phyloP scores from a whole-genome alignment of 2,329 filamentous ascomycete genomes.

The Arthrobotrys sphaeroides region DNA sequence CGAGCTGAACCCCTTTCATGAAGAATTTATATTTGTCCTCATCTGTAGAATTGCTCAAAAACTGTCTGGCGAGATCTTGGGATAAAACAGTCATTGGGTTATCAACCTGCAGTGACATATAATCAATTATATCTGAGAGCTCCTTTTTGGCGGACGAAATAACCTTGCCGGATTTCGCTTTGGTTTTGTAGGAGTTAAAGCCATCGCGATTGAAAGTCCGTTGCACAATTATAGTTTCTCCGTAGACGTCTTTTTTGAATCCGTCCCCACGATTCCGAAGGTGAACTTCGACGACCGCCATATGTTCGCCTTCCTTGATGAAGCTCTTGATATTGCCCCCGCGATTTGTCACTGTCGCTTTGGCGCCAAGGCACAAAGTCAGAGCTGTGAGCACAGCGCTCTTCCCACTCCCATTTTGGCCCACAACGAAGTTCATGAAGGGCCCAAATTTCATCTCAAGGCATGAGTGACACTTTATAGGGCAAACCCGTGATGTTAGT shows the following conservation, averaged over 20 bases:
- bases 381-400: constrained; percentile 93
- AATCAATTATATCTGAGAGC: constrained; percentile 91
- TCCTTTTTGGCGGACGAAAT: constrained; percentile 86
- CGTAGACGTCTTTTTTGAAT: constrained; percentile 83
- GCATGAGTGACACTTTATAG: constrained; percentile 76
- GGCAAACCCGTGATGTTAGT: not conserved
- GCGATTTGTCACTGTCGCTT: constrained; percentile 90
- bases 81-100: constrained; percentile 96
- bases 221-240: constrained; percentile 87
- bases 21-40: constrained; percentile 96
- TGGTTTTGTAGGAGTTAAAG: constrained; percentile 84
- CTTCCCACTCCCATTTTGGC: constrained; percentile 97
- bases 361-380: constrained; percentile 92
- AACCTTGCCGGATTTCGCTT: constrained; percentile 73
- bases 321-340: constrained; percentile 88
- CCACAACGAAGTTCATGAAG: constrained; percentile 96
- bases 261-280: constrained; percentile 93
- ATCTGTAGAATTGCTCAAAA: constrained; percentile 84
- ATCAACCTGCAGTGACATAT: constrained; percentile 91
- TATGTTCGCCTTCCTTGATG: constrained; percentile 87
- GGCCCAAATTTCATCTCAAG: constrained; percentile 87
- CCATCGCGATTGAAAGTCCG: constrained; percentile 82
- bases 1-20: constrained; percentile 89
- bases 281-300: constrained; percentile 78
- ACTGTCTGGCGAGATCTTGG: constrained; percentile 93